These are phyloP conservation scores for Leucocoprinus birnbaumii DNA, from an alignment of 768 basidiomycete genomes.

Conservation along the genomic window DNA sequence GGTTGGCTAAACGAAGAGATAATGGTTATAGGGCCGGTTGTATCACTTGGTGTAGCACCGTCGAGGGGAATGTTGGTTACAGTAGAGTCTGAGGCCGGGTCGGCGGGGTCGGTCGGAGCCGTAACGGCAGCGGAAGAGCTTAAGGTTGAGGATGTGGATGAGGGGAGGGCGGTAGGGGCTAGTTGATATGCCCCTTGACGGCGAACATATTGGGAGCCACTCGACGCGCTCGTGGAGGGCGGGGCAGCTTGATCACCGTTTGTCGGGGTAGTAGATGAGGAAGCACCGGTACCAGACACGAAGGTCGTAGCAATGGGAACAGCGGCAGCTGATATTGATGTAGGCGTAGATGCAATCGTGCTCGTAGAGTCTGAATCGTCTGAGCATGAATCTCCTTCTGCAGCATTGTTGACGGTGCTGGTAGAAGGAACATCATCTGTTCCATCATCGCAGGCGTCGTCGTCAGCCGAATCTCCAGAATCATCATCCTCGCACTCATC, in stretches of 20 bases:
- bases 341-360: constrained; percentile 13
- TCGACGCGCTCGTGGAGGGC: neutral
- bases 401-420: neutral
- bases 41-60: neutral
- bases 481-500: constrained; percentile 12
- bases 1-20: neutral
- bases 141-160: neutral
- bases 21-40: constrained; percentile 14
- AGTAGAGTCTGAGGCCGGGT: neutral
- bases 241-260: constrained; percentile 4
- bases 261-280: constrained; percentile 2
- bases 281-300: neutral
- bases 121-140: neutral
- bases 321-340: constrained; percentile 3
- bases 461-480: neutral
- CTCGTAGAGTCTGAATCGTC: constrained; percentile 10
- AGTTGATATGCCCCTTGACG: constrained; percentile 17
- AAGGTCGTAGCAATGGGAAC: neutral
- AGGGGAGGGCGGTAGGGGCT: constrained; percentile 8
- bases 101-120: neutral
- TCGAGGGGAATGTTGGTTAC: constrained; percentile 10
- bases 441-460: neutral
- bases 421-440: neutral
- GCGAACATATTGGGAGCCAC: constrained; percentile 5
- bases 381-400: constrained; percentile 6